Conservation (phyloP, 495 filamentous ascomycete species). For the Xylaria curta region DNA sequence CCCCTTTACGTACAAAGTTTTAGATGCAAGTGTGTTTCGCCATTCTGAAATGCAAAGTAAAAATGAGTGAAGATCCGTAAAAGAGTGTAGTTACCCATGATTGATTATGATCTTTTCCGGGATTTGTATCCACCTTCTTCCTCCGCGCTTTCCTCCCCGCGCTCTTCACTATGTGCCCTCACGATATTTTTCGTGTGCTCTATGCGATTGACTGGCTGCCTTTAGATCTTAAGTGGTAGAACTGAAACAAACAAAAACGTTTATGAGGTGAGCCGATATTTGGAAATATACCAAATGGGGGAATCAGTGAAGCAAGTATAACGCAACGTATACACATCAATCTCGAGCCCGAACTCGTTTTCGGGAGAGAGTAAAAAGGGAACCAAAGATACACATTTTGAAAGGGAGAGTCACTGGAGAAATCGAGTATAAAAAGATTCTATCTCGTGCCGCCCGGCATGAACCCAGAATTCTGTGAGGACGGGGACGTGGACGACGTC, state of each 20-base stretch:
- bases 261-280: background rate
- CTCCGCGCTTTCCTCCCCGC: too few relatives aligned
- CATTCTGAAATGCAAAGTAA: background rate
- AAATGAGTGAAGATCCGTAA: background rate
- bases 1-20: background rate
- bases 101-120: background rate
- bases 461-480: background rate
- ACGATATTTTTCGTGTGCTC: background rate
- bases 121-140: background rate
- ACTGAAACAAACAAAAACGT: background rate
- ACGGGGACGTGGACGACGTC: background rate
- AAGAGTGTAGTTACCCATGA: background rate
- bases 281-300: background rate
- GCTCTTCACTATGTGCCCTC: background rate
- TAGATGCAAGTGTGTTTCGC: background rate
- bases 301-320: background rate
- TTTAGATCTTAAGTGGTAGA: background rate
- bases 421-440: background rate
- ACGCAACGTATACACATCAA: background rate
- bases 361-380: too few relatives aligned
- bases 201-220: background rate
- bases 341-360: background rate
- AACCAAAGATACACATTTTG: background rate
- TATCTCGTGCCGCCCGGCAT: background rate
- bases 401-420: background rate